Evolutionary conservation across 2,329 filamentous ascomycete species (phyloP).

Genomic region (Phyllosticta paracitricarpa): DNA sequence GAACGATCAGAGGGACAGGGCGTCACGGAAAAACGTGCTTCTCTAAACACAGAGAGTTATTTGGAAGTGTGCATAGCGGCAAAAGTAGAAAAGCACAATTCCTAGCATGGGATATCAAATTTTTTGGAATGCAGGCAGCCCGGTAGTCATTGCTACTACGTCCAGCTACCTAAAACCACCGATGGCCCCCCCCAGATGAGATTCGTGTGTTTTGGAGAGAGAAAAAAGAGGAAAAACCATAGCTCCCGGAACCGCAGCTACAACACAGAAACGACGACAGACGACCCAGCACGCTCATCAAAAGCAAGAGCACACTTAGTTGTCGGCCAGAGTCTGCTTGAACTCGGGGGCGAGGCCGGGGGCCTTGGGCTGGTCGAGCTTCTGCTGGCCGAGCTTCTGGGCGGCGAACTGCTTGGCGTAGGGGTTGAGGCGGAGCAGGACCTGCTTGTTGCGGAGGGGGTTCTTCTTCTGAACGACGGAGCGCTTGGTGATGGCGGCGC

Average conservation of each 20-base stretch:
- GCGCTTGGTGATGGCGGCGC: conserved; percentile 82
- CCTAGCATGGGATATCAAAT: background rate
- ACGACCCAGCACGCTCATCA: background rate
- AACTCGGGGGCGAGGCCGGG: conserved; percentile 44
- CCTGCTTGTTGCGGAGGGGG: conserved; percentile 97
- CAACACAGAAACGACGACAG: background rate
- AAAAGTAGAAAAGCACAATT: background rate
- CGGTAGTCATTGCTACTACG: background rate
- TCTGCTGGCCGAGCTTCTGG: conserved; percentile 68
- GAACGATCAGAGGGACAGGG: too few relatives aligned
- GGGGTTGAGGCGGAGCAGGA: conserved; percentile 96
- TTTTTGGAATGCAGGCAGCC: background rate
- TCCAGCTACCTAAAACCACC: background rate
- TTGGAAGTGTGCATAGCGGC: too few relatives aligned
- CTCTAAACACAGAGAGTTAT: too few relatives aligned
- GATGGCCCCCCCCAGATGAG: background rate
- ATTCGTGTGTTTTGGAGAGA: background rate
- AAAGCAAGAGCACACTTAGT: conserved; percentile 27
- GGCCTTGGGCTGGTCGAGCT: conserved; percentile 54
- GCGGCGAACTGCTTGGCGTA: conserved; percentile 87
- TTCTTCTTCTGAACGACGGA: conserved; percentile 98
- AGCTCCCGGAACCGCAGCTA: background rate
- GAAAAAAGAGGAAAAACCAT: conserved; percentile 2
- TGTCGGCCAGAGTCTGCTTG: conserved; percentile 37
- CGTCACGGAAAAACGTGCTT: too few relatives aligned